Percentiles rank a stretch among this genome's conserved stretches.
These are phyloP conservation scores for Chaetomium fimeti DNA, from an alignment of 495 filamentous ascomycete genomes.

Conservation along the genomic window DNA sequence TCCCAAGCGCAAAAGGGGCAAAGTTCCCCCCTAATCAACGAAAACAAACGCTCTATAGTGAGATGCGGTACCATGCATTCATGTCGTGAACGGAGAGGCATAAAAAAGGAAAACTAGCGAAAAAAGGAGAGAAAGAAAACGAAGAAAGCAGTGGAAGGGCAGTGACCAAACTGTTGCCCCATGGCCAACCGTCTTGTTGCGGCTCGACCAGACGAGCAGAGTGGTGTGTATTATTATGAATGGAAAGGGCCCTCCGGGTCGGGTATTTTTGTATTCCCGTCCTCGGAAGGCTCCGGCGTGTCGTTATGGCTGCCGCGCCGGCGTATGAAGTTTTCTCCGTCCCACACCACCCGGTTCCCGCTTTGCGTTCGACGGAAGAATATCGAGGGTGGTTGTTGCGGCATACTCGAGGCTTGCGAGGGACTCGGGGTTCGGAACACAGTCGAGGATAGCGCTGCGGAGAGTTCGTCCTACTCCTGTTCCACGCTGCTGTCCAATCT, in stretches of 20 bases:
- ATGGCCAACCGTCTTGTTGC: neutral
- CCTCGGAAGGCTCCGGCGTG: neutral
- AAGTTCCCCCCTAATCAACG: neutral
- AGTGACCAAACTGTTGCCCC: neutral
- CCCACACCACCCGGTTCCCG: neutral
- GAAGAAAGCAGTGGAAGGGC: too few relatives aligned
- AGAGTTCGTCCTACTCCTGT: neutral
- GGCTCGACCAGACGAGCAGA: neutral
- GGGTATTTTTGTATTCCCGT: neutral
- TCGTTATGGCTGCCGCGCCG: neutral
- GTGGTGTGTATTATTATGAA: neutral
- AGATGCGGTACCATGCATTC: neutral
- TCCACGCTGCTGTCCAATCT: neutral
- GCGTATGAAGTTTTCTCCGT: neutral
- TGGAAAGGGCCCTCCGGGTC: neutral
- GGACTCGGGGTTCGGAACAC: neutral
- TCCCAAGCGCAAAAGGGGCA: neutral
- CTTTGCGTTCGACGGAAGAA: neutral
- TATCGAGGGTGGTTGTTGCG: neutral
- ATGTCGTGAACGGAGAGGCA: neutral
- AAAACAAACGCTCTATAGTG: constrained; percentile 6
- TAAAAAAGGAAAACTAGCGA: neutral
- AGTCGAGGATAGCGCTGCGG: neutral
- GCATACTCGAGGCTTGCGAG: neutral
- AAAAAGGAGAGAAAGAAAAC: neutral